Evolutionary conservation across 371 early-diverging fungal genomes (phyloP).

Genomic region (Apophysomyces sp.): DNA sequence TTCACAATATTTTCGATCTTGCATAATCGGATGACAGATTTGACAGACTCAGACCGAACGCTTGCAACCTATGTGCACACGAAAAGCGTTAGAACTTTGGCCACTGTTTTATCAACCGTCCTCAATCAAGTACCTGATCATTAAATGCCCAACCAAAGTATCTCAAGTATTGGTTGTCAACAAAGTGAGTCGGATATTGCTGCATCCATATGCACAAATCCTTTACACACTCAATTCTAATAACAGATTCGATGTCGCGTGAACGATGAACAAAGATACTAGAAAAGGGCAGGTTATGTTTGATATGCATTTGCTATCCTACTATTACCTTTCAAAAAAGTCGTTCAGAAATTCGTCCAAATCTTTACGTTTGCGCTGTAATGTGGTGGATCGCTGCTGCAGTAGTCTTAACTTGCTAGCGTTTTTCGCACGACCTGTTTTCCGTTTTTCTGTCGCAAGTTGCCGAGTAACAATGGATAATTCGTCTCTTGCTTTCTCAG

Average conservation of each 20-base stretch:
- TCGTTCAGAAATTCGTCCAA: slow-evolving; percentile 52
- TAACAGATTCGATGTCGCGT: slow-evolving; percentile 84
- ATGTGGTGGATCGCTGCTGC: slow-evolving; percentile 11
- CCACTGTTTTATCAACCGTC: not conserved
- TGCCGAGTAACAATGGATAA: slow-evolving; percentile 68
- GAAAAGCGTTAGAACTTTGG: not conserved
- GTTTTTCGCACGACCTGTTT: slow-evolving; percentile 12
- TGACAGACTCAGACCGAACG: slow-evolving; percentile 68
- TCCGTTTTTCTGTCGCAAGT: slow-evolving; percentile 32
- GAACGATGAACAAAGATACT: slow-evolving; percentile 87
- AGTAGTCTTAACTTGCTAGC: slow-evolving; percentile 13
- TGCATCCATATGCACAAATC: slow-evolving; percentile 81
- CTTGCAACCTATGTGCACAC: slow-evolving; percentile 27
- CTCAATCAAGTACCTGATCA: slow-evolving; percentile 59
- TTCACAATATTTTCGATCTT: slow-evolving; percentile 46
- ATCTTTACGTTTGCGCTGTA: slow-evolving; percentile 23
- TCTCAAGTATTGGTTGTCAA: slow-evolving; percentile 72
- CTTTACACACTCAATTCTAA: slow-evolving; percentile 82
- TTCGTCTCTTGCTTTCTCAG: slow-evolving; percentile 56
- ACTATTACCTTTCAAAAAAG: slow-evolving; percentile 62
- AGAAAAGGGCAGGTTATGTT: not conserved
- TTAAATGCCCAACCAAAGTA: slow-evolving; percentile 88
- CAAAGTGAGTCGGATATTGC: slow-evolving; percentile 65
- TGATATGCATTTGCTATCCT: not conserved
- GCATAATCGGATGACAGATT: slow-evolving; percentile 53